Conservation (phyloP, 2,329 filamentous ascomycete species). For the Penicillium sp. region DNA sequence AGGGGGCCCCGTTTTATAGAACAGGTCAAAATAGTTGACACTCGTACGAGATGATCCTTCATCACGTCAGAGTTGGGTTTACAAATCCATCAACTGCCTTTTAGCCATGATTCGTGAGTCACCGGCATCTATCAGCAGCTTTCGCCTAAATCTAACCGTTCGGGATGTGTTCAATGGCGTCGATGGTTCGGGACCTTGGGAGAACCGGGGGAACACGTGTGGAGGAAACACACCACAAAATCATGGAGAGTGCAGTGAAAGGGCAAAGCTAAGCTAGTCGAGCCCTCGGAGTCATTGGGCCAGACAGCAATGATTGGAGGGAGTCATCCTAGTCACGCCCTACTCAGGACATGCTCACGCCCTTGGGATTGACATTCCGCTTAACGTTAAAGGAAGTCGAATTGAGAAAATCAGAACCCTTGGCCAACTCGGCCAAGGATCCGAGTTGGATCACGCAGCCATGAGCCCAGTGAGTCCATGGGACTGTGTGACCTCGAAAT, state of each 20-base stretch:
- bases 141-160: not conserved
- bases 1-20: conserved; percentile 14
- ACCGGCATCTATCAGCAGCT: not conserved
- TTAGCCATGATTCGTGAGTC: conserved; percentile 9
- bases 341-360: conserved; percentile 19
- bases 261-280: conserved; percentile 1
- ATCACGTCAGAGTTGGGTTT: conserved; percentile 6
- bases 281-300: not conserved
- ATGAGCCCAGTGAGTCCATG: not conserved
- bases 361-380: conserved; percentile 29
- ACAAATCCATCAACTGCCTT: conserved; percentile 12
- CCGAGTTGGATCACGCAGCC: not conserved
- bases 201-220: not conserved
- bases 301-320: conserved; percentile 11
- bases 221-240: not conserved
- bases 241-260: conserved; percentile 7
- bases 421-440: not conserved
- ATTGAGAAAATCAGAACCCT: conserved; percentile 1
- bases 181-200: not conserved
- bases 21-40: not conserved
- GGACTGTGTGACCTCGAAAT: not conserved
- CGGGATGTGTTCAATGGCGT: not conserved
- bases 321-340: not conserved
- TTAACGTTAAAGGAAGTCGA: conserved; percentile 2
- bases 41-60: not conserved